phyloP scores from a whole-genome alignment of 2,329 filamentous ascomycete species.

The Venturia pyrina region DNA sequence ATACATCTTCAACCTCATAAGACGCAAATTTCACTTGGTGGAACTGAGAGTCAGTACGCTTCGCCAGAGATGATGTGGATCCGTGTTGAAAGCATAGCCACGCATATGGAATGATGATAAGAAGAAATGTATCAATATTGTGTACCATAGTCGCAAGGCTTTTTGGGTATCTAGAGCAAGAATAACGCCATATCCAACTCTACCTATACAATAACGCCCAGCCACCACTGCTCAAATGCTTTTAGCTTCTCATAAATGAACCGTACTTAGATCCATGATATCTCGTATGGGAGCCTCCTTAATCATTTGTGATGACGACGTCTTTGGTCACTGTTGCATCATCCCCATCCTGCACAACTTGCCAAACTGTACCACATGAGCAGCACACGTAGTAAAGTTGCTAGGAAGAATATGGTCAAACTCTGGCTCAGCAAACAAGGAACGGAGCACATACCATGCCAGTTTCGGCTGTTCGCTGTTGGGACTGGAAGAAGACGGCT shows the following conservation, averaged over 20 bases:
- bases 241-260: neutral
- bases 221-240: neutral
- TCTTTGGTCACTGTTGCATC: neutral
- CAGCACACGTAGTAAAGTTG: constrained; percentile 66
- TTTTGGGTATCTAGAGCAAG: constrained; percentile 3
- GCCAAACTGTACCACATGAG: constrained; percentile 81
- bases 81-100: neutral
- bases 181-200: neutral
- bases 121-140: constrained; percentile 3
- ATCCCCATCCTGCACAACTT: constrained; percentile 13
- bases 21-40: neutral
- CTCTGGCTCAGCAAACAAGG: constrained; percentile 12
- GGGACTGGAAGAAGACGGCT: constrained; percentile 97
- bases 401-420: constrained; percentile 28
- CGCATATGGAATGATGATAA: neutral
- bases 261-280: neutral
- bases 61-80: neutral
- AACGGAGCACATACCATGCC: constrained; percentile 68
- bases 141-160: constrained; percentile 4
- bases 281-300: neutral
- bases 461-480: constrained; percentile 91
- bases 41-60: neutral
- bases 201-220: neutral
- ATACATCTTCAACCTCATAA: neutral
- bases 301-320: neutral